A percentile compares a stretch with the other conserved stretches of the same genome.
These are phyloP conservation scores for Beauveria sp. DNA, from an alignment of 2,329 filamentous ascomycete species.

Conservation along the genomic window DNA sequence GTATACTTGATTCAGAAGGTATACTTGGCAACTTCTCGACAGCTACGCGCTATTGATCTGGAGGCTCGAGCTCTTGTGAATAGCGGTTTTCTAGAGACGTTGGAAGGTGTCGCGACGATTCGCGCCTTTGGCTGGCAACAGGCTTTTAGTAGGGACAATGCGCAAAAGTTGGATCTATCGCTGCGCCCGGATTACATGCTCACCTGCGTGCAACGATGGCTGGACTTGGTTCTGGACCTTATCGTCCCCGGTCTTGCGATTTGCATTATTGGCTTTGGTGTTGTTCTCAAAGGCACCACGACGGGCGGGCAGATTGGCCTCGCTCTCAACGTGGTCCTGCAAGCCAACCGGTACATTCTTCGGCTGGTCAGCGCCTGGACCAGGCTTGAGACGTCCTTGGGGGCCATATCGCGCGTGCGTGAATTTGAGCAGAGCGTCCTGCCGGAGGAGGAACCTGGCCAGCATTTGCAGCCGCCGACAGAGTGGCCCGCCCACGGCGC, in stretches of 20 bases:
- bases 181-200: constrained; percentile 24
- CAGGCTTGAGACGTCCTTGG: constrained; percentile 19
- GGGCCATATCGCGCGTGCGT: constrained; percentile 17
- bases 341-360: background rate
- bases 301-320: background rate
- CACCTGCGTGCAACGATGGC: constrained; percentile 36
- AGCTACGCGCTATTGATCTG: constrained; percentile 8
- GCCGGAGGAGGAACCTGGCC: constrained; percentile 14
- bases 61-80: background rate
- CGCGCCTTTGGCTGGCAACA: constrained; percentile 7
- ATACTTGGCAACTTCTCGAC: constrained; percentile 14
- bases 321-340: background rate
- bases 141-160: background rate
- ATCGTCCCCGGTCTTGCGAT: constrained; percentile 21
- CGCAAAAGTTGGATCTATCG: background rate
- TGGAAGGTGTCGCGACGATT: constrained; percentile 7
- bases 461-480: constrained; percentile 6
- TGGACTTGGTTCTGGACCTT: constrained; percentile 34
- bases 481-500: constrained; percentile 17
- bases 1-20: constrained; percentile 14
- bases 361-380: background rate
- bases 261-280: background rate
- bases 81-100: constrained; percentile 6
- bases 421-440: constrained; percentile 14
- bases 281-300: background rate